Conservation (phyloP, 257 asterid genomes). For the Capsicum pubescens region DNA sequence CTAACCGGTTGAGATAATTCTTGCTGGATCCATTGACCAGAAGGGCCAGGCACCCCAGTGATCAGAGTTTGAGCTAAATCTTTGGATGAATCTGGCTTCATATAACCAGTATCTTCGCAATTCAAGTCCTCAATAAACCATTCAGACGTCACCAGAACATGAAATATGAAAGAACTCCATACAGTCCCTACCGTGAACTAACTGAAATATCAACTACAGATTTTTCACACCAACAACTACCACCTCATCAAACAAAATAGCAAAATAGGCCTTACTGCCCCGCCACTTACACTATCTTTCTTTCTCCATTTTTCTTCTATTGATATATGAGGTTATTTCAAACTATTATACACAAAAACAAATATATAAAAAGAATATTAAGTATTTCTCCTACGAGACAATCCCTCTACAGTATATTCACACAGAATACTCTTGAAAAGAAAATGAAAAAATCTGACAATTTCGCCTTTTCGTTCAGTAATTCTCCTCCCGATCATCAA, state of each 20-base stretch:
- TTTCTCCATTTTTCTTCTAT: not conserved
- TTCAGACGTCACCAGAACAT: slow-evolving; percentile 16
- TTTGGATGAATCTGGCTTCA: slow-evolving; percentile 48
- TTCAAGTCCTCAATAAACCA: slow-evolving; percentile 29
- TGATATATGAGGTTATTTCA: not conserved
- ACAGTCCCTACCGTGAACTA: not conserved
- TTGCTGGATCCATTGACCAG: slow-evolving; percentile 49
- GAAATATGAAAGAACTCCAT: not conserved
- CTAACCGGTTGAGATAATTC: slow-evolving; percentile 38
- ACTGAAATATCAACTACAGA: slow-evolving; percentile 26
- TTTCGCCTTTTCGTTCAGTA: slow-evolving; percentile 29
- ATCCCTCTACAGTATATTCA: slow-evolving; percentile 37
- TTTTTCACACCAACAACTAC: slow-evolving; percentile 26
- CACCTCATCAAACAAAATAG: slow-evolving; percentile 8
- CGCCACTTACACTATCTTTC: not conserved
- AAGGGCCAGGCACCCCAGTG: slow-evolving; percentile 44
- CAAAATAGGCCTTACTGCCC: not conserved
- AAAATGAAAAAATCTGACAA: not conserved
- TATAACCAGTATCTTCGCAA: slow-evolving; percentile 33
- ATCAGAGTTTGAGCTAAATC: slow-evolving; percentile 44
- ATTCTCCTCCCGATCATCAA: slow-evolving; percentile 43
- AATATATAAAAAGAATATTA: not conserved
- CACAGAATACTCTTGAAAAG: not conserved
- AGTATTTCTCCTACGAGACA: not conserved
- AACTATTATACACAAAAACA: not conserved